Evolutionary conservation across 2,329 filamentous ascomycete species (phyloP).

Genomic region (Dothidotthia symphoricarpi): DNA sequence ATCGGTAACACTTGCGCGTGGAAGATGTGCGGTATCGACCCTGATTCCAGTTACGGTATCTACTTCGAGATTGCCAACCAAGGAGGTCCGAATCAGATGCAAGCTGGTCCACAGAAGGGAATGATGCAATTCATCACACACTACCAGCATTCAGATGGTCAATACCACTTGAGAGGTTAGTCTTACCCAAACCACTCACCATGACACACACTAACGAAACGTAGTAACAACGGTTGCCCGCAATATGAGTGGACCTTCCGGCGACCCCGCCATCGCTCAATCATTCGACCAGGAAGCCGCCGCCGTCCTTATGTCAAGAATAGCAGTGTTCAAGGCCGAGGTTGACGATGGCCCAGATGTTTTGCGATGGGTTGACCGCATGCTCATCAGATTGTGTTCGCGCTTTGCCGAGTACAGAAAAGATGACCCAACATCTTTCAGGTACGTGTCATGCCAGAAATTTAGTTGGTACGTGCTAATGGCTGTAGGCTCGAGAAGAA

Average conservation of each 20-base stretch:
- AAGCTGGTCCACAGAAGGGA: conserved; percentile 83
- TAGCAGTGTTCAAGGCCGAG: conserved; percentile 97
- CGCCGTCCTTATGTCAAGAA: conserved; percentile 97
- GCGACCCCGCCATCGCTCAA: conserved; percentile 90
- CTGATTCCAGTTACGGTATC: conserved; percentile 86
- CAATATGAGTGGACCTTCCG: conserved; percentile 87
- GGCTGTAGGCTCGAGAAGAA: conserved; percentile 71
- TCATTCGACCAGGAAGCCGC: conserved; percentile 98
- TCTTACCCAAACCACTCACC: background rate
- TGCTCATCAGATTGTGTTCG: conserved; percentile 95
- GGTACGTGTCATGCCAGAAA: conserved; percentile 57
- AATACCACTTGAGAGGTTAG: conserved; percentile 77
- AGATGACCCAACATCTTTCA: conserved; percentile 95
- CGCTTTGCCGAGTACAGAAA: conserved; percentile 97
- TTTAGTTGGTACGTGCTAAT: conserved; percentile 55
- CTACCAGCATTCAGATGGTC: conserved; percentile 94
- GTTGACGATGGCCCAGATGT: conserved; percentile 99
- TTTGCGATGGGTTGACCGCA: conserved; percentile 94
- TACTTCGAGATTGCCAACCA: conserved; percentile 98
- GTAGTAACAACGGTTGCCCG: conserved; percentile 85
- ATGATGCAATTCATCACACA: conserved; percentile 99
- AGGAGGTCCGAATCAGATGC: conserved; percentile 79
- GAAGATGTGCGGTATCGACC: conserved; percentile 99
- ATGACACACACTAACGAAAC: conserved; percentile 10
- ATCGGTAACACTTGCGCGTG: conserved; percentile 98